Evolutionary conservation across 2,329 filamentous ascomycete species (phyloP).

Genomic region (Botrytis aclada): DNA sequence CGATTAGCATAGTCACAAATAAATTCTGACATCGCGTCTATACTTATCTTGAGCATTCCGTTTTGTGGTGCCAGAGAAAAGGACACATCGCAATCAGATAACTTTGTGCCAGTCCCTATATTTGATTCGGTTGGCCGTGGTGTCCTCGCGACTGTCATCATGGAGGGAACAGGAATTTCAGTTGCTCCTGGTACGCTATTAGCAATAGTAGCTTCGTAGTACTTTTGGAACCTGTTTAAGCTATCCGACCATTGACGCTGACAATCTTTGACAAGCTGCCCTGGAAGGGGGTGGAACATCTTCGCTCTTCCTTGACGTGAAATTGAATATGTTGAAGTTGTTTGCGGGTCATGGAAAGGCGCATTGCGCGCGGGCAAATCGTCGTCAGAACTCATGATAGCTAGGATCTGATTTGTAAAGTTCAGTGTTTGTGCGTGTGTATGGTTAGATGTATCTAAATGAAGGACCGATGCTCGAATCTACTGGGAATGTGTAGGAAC

Average conservation of each 20-base stretch:
- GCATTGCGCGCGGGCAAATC: neutral
- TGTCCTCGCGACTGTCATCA: neutral
- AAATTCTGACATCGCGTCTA: neutral
- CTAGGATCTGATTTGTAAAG: neutral
- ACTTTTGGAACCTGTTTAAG: neutral
- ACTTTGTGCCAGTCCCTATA: neutral
- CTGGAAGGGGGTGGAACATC: neutral
- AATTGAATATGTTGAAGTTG: constrained; percentile 2
- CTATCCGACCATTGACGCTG: neutral
- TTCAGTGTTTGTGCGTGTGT: neutral
- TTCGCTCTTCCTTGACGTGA: constrained; percentile 2
- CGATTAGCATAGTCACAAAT: constrained; percentile 16
- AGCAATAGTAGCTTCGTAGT: neutral
- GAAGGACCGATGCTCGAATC: neutral
- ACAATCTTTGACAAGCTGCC: neutral
- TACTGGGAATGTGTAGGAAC: neutral
- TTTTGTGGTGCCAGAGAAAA: neutral
- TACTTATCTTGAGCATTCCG: neutral
- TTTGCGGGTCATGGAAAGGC: neutral
- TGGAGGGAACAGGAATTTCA: neutral
- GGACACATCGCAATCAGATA: neutral
- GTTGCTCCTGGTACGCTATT: neutral
- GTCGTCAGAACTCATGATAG: neutral
- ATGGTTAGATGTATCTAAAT: neutral
- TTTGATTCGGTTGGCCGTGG: constrained; percentile 2